Evolutionary conservation across 2,329 filamentous ascomycete species (phyloP), one percentile per base, ranked within the genome.

Genomic region (Lachnellula arida): DNA sequence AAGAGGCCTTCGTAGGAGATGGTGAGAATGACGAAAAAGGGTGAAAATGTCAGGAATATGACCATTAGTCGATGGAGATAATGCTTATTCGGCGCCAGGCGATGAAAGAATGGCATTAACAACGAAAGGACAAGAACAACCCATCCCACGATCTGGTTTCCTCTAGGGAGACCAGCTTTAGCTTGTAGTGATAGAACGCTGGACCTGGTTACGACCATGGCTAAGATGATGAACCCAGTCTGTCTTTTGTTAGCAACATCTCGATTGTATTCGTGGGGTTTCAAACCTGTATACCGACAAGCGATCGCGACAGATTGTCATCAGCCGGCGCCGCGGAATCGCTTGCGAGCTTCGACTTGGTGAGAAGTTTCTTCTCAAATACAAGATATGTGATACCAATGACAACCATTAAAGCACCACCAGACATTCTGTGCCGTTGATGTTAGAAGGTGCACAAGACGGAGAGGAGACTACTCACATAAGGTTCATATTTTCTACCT

Each of bases 1-100:
- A 99, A 99, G 2, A 99, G 79, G 0, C 93, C 93, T 72, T 99
- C 94, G 74, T 96, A 99, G 0, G 93, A 97, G 65, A 97, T 97
- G 7, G 92, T 96, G 50, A 99, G 82, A 67, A 99, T 93, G 68
- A 99, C 88, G 73, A 97, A 99, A 1, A 88, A 88, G 0, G 94
- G 94, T 0, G 93, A 88, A 70, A 95, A 97, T 5, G 92, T 89
- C 49, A 99, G 78, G 75, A 97, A 99, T 53, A 97, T 85, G 64
- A 96, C 83, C 63, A 92, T 81, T 4, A 99, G 78, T 23, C 92
- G 86, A 71, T 97, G 92, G 63, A 97, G 82, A 71, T 97, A 97
- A 73, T 97, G 86, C 63, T 79, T 87, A 70, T 90, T 94, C 1
- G 91, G 87, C 61, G 89, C 85, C 2, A 95, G 67, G 22, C 86